A percentile compares a stretch with the other conserved stretches of the same genome.
phyloP scores from a whole-genome alignment of 1,139 yeast species.

The Suhomyces maxii region DNA sequence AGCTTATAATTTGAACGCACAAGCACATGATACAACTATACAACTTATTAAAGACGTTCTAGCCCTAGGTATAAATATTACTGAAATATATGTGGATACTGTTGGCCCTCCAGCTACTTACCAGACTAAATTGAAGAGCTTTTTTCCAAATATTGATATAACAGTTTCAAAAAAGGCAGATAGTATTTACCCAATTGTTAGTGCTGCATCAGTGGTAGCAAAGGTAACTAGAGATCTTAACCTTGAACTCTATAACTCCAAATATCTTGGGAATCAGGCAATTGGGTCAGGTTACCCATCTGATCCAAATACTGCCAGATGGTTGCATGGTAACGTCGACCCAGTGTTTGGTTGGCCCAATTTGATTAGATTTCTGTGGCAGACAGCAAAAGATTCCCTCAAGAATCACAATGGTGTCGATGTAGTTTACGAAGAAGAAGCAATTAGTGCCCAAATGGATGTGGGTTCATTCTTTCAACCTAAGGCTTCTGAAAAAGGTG shows the following conservation, averaged over 20 bases:
- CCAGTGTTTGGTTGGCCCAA: constrained; percentile 86
- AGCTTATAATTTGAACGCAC: constrained; percentile 82
- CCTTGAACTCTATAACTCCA: constrained; percentile 40
- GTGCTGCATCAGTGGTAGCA: constrained; percentile 96
- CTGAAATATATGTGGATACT: constrained; percentile 84
- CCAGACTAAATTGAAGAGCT: constrained; percentile 65
- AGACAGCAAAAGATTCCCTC: constrained; percentile 77
- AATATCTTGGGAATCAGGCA: constrained; percentile 24
- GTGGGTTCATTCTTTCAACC: constrained; percentile 28
- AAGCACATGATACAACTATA: constrained; percentile 94
- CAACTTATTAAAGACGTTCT: constrained; percentile 63
- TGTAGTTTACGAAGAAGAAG: constrained; percentile 42
- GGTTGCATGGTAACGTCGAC: constrained; percentile 67
- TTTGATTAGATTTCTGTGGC: constrained; percentile 88
- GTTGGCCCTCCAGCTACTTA: constrained; percentile 93
- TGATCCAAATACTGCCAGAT: constrained; percentile 77
- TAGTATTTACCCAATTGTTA: constrained; percentile 87
- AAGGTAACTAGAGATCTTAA: constrained; percentile 89
- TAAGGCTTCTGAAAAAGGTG: neutral
- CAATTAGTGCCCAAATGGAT: constrained; percentile 29
- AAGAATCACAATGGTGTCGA: constrained; percentile 49
- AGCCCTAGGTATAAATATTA: constrained; percentile 60
- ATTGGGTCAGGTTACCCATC: constrained; percentile 96
- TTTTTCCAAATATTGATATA: constrained; percentile 70
- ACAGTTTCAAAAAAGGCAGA: constrained; percentile 97